Evolutionary conservation across 306 rosid species (phyloP).

Genomic region (Rosa multiflora): DNA sequence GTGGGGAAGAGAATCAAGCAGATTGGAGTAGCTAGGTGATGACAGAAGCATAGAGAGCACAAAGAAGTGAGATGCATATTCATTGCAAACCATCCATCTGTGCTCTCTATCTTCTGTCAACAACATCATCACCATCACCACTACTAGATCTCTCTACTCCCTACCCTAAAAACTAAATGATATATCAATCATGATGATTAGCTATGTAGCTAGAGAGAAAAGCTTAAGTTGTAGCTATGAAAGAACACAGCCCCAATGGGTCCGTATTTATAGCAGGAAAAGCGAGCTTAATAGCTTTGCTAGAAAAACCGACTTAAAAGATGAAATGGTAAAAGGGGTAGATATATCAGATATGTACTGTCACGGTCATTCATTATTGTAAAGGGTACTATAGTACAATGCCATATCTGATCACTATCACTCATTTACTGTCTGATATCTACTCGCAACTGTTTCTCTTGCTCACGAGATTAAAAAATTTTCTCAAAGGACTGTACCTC

Average conservation of each 20-base stretch:
- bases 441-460: neutral
- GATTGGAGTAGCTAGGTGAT: conserved; percentile 25
- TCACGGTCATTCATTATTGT: neutral
- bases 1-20: neutral
- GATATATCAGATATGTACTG: neutral
- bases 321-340: conserved; percentile 22
- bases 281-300: neutral
- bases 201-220: neutral
- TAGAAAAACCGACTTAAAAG: neutral
- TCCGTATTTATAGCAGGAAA: conserved; percentile 57
- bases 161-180: neutral
- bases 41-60: conserved; percentile 76
- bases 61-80: conserved; percentile 48
- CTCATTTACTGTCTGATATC: neutral
- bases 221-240: neutral
- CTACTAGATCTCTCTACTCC: conserved; percentile 3
- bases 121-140: conserved; percentile 37
- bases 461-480: neutral
- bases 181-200: neutral
- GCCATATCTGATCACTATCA: neutral
- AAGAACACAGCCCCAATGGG: conserved; percentile 8
- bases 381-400: neutral
- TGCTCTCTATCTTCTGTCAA: conserved; percentile 99
- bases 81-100: conserved; percentile 66
- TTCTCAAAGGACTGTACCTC: neutral